A percentile compares a stretch with the other conserved stretches of the same genome.
phyloP scores from a whole-genome alignment of 2,329 filamentous ascomycete species.

The Epichloe gansuensis region DNA sequence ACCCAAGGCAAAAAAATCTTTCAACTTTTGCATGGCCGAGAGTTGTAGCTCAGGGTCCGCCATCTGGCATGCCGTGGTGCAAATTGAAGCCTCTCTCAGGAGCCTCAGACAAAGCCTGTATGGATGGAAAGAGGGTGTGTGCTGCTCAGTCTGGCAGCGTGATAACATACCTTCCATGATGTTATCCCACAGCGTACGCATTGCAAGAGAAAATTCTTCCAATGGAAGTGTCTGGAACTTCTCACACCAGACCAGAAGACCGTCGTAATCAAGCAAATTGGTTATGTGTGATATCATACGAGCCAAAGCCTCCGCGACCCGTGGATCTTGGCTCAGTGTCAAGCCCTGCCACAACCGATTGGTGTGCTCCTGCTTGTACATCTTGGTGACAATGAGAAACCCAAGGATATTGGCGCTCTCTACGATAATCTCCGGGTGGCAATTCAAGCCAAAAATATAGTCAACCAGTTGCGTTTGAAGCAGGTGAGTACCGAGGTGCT shows the following conservation, averaged over 20 bases:
- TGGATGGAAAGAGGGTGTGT: slow-evolving; percentile 26
- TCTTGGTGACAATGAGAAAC: slow-evolving; percentile 69
- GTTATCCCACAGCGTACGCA: slow-evolving; percentile 48
- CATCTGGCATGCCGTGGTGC: slow-evolving; percentile 37
- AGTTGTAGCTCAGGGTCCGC: slow-evolving; percentile 49
- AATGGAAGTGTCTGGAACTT: slow-evolving; percentile 57
- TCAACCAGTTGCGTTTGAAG: slow-evolving; percentile 59
- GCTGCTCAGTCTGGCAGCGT: slow-evolving; percentile 27
- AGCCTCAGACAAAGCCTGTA: slow-evolving; percentile 49
- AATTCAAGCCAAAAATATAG: slow-evolving; percentile 81
- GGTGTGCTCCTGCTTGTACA: slow-evolving; percentile 58
- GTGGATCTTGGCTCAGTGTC: slow-evolving; percentile 66
- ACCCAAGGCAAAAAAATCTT: slow-evolving; percentile 43
- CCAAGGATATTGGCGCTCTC: slow-evolving; percentile 75
- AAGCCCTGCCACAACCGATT: slow-evolving; percentile 78
- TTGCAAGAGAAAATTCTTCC: slow-evolving; percentile 45
- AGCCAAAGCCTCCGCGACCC: slow-evolving; percentile 70
- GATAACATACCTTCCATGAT: slow-evolving; percentile 37
- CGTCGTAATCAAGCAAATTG: slow-evolving; percentile 33
- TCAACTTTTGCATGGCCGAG: slow-evolving; percentile 50
- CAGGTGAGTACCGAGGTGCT: slow-evolving; percentile 57
- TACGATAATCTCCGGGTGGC: slow-evolving; percentile 78
- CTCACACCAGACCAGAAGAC: slow-evolving; percentile 52
- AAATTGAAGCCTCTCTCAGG: slow-evolving; percentile 56
- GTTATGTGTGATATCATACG: slow-evolving; percentile 44